Evolutionary conservation across 192 early-diverging fungal species (phyloP).

Genomic region (Backusella luteola): DNA sequence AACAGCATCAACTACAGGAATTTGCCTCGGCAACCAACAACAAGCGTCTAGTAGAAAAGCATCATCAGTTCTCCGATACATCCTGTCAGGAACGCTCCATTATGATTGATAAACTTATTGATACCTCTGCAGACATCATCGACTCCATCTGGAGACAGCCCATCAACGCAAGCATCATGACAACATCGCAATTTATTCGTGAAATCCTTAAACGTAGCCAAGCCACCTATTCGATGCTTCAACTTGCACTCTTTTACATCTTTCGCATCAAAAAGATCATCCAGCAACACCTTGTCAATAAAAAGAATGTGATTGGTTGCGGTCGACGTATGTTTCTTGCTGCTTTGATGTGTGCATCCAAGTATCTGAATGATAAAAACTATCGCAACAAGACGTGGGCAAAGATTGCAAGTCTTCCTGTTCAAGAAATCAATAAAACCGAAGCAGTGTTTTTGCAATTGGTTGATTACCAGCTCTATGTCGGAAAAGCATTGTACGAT

Average conservation of each 20-base stretch:
- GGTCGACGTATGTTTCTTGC: slow-evolving; percentile 81
- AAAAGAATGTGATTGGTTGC: slow-evolving; percentile 46
- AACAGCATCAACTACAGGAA: neutral
- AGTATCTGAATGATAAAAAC: slow-evolving; percentile 81
- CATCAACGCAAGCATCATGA: slow-evolving; percentile 34
- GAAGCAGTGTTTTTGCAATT: slow-evolving; percentile 77
- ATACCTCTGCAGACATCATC: slow-evolving; percentile 25
- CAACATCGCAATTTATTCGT: slow-evolving; percentile 57
- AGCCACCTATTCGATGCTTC: slow-evolving; percentile 69
- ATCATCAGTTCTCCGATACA: slow-evolving; percentile 9
- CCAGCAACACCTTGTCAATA: slow-evolving; percentile 17
- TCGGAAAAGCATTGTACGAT: slow-evolving; percentile 34
- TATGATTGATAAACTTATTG: slow-evolving; percentile 25
- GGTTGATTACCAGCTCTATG: slow-evolving; percentile 77
- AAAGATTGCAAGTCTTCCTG: slow-evolving; percentile 77
- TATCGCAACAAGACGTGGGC: slow-evolving; percentile 88
- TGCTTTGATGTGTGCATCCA: slow-evolving; percentile 82
- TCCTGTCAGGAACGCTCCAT: slow-evolving; percentile 4
- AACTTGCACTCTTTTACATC: slow-evolving; percentile 66
- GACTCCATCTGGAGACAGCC: slow-evolving; percentile 20
- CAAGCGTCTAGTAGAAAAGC: slow-evolving; percentile 5
- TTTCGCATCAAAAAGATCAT: slow-evolving; percentile 50
- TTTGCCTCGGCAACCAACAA: neutral
- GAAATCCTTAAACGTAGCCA: slow-evolving; percentile 65
- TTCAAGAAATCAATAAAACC: slow-evolving; percentile 75